Conservation (phyloP, 2,329 filamentous ascomycete genomes). For the Metarhizium guizhouense region DNA sequence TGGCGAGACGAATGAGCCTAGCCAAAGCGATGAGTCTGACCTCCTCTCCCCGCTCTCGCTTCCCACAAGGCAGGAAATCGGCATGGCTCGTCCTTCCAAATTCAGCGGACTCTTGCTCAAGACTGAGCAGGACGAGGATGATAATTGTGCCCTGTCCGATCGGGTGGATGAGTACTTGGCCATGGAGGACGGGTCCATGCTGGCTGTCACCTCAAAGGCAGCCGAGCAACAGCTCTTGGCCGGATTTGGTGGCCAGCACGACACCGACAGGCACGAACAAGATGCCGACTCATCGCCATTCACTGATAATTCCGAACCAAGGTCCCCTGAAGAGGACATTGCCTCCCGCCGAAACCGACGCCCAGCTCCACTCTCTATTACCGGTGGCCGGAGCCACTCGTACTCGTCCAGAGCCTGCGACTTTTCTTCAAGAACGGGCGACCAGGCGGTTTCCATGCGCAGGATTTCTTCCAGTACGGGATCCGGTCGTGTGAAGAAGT, state of each 20-base stretch:
- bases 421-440: conserved; percentile 31
- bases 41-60: conserved; percentile 10
- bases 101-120: neutral
- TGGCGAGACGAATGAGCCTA: conserved; percentile 17
- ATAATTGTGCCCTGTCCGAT: conserved; percentile 7
- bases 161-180: conserved; percentile 12
- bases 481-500: conserved; percentile 24
- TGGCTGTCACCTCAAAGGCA: conserved; percentile 5
- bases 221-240: conserved; percentile 3
- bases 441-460: conserved; percentile 40
- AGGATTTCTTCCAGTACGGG: conserved; percentile 45
- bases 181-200: conserved; percentile 6
- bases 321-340: conserved; percentile 43
- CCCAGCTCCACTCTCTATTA: conserved; percentile 36
- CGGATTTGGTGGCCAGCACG: conserved; percentile 1
- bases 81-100: neutral
- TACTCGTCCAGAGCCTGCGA: conserved; percentile 40
- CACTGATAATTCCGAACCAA: conserved; percentile 23
- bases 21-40: conserved; percentile 16
- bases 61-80: conserved; percentile 2
- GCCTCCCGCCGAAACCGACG: conserved; percentile 41
- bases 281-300: conserved; percentile 6
- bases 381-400: conserved; percentile 33
- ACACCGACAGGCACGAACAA: neutral
- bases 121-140: conserved; percentile 7